These are phyloP conservation scores for Gossypium bickii DNA, from an alignment of 345 rosid species.

Conservation along the genomic window DNA sequence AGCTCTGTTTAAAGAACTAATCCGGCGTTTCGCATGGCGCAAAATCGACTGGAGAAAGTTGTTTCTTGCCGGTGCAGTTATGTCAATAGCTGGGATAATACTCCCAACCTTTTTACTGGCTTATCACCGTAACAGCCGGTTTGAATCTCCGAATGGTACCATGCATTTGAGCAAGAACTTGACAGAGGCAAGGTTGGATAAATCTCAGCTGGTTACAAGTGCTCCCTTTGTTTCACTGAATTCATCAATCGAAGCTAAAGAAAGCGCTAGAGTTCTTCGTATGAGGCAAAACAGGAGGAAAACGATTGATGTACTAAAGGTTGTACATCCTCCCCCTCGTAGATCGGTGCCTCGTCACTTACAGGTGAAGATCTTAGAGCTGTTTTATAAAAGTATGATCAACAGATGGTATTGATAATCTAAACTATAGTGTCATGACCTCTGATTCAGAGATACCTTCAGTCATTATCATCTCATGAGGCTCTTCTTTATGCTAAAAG, in stretches of 20 bases:
- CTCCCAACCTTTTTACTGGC: constrained; percentile 43
- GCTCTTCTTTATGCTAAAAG: constrained; percentile 63
- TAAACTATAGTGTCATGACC: background rate
- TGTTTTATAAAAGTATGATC: background rate
- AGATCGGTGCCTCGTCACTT: constrained; percentile 26
- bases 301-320: constrained; percentile 24
- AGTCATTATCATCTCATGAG: constrained; percentile 55
- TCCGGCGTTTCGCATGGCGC: constrained; percentile 32
- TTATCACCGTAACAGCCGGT: constrained; percentile 22
- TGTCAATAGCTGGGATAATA: constrained; percentile 45
- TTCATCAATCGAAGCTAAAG: constrained; percentile 30
- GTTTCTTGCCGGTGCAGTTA: constrained; percentile 39
- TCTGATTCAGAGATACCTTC: constrained; percentile 46
- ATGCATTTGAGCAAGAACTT: constrained; percentile 35
- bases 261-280: constrained; percentile 7
- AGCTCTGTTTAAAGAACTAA: constrained; percentile 33
- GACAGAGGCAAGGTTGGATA: constrained; percentile 34
- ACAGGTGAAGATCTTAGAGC: constrained; percentile 39
- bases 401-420: background rate
- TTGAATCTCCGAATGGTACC: constrained; percentile 35
- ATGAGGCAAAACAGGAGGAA: constrained; percentile 27
- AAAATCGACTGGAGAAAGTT: constrained; percentile 53
- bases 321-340: constrained; percentile 38
- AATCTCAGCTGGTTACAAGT: constrained; percentile 21
- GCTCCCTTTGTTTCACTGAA: constrained; percentile 30